Evolutionary conservation across 371 early-diverging fungal species (phyloP).

Genomic region (Saksenaea vasiformis): DNA sequence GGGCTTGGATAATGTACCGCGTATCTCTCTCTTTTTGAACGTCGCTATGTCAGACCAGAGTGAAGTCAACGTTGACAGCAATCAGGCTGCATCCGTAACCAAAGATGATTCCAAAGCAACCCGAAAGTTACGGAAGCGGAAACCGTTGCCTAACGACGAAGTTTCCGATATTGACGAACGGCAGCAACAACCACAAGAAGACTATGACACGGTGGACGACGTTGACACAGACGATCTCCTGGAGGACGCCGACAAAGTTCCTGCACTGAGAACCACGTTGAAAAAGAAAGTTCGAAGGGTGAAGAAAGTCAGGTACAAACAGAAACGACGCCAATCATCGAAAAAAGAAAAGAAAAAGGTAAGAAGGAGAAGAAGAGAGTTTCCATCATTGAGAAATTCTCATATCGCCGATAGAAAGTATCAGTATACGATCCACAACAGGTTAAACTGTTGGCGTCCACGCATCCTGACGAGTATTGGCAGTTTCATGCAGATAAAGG

Average conservation of each 20-base stretch:
- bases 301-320: neutral
- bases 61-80: neutral
- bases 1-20: no score
- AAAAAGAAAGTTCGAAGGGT: conserved; percentile 9
- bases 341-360: conserved; percentile 9
- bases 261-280: conserved; percentile 6
- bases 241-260: conserved; percentile 12
- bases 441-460: conserved; percentile 45
- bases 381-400: neutral
- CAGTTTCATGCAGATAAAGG: conserved; percentile 24
- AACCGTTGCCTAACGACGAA: conserved; percentile 6
- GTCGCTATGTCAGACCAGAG: neutral
- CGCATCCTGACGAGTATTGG: conserved; percentile 23
- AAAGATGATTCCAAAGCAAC: conserved; percentile 10
- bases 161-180: conserved; percentile 7
- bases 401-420: conserved; percentile 10
- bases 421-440: conserved; percentile 39
- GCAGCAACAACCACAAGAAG: conserved; percentile 1
- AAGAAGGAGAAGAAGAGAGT: neutral
- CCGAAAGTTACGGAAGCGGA: conserved; percentile 10
- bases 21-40: neutral
- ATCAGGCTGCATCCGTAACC: neutral
- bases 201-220: conserved; percentile 16
- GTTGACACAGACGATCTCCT: conserved; percentile 21
- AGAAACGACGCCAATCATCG: conserved; percentile 3